A percentile compares a stretch with the other conserved stretches of the same genome.
Conservation (phyloP, 73 alveolate species). For the Blepharisma japonicum region DNA sequence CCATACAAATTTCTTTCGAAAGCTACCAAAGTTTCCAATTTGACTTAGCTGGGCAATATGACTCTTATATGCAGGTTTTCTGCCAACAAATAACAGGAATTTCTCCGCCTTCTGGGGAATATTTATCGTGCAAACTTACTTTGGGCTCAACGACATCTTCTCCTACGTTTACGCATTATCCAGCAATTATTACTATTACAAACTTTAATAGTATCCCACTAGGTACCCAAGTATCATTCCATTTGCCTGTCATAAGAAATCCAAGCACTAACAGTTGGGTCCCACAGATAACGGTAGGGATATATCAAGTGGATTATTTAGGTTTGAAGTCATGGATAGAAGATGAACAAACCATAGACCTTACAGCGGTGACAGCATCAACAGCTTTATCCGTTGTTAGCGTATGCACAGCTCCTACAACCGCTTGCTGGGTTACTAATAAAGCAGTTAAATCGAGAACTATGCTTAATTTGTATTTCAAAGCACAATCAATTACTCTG, state of each 20-base stretch:
- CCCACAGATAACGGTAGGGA: constrained; percentile 21
- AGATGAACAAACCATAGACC: neutral
- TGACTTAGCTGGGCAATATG: constrained; percentile 7
- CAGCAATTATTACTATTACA: neutral
- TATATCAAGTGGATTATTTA: neutral
- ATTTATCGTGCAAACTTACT: constrained; percentile 2
- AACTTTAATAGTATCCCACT: neutral
- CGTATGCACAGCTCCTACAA: neutral
- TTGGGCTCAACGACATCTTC: neutral
- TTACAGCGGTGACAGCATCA: neutral
- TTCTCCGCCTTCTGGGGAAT: neutral
- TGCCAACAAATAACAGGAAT: constrained; percentile 19
- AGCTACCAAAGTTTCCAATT: neutral
- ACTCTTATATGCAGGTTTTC: neutral
- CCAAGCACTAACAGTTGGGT: neutral
- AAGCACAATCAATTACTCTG: neutral
- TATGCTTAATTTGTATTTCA: neutral
- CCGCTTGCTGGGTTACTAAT: neutral
- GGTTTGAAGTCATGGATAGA: constrained; percentile 3
- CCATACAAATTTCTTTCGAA: neutral
- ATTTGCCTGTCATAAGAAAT: constrained; percentile 19
- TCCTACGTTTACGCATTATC: constrained; percentile 21
- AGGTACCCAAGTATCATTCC: constrained; percentile 18
- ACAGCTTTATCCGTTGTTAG: neutral
- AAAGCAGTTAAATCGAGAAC: neutral